phyloP scores from a whole-genome alignment of 2,329 filamentous ascomycete genomes.

The Sphaceloma murrayae region DNA sequence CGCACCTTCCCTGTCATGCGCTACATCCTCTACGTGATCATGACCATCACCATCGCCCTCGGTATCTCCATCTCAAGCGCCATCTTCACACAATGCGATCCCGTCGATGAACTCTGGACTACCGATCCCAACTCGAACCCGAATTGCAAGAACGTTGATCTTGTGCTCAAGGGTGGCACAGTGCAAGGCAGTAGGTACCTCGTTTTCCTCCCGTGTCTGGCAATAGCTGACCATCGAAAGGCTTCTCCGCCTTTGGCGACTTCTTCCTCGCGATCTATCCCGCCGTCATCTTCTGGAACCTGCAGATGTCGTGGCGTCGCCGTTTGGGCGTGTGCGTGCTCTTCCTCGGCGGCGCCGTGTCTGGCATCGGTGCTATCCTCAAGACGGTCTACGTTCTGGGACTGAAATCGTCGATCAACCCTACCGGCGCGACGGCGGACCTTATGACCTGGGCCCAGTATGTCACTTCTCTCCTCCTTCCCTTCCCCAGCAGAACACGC shows the following conservation, averaged over 20 bases:
- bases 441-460: slow-evolving; percentile 13
- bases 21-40: slow-evolving; percentile 2
- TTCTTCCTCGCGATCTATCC: slow-evolving; percentile 17
- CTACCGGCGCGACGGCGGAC: slow-evolving; percentile 7
- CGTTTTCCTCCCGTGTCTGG: neutral
- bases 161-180: slow-evolving; percentile 3
- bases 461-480: neutral
- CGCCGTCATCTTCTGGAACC: slow-evolving; percentile 15
- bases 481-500: neutral
- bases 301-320: slow-evolving; percentile 14
- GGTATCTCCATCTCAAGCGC: slow-evolving; percentile 1
- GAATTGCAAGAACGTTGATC: slow-evolving; percentile 3
- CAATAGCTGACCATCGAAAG: neutral
- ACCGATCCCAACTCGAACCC: slow-evolving; percentile 6
- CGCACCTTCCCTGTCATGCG: slow-evolving; percentile 8
- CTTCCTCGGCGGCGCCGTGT: slow-evolving; percentile 16
- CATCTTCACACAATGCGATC: slow-evolving; percentile 8
- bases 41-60: slow-evolving; percentile 3
- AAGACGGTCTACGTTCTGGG: slow-evolving; percentile 12
- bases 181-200: slow-evolving; percentile 3
- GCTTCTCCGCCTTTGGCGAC: slow-evolving; percentile 15
- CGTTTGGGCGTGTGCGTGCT: slow-evolving; percentile 11
- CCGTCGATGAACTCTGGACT: slow-evolving; percentile 5
- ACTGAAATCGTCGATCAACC: slow-evolving; percentile 3
- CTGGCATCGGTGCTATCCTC: slow-evolving; percentile 11